Evolutionary conservation across 164 flowering plant genomes (phyloP), one percentile per base, ranked within the genome.

Genomic region (Pachysandra terminalis): DNA sequence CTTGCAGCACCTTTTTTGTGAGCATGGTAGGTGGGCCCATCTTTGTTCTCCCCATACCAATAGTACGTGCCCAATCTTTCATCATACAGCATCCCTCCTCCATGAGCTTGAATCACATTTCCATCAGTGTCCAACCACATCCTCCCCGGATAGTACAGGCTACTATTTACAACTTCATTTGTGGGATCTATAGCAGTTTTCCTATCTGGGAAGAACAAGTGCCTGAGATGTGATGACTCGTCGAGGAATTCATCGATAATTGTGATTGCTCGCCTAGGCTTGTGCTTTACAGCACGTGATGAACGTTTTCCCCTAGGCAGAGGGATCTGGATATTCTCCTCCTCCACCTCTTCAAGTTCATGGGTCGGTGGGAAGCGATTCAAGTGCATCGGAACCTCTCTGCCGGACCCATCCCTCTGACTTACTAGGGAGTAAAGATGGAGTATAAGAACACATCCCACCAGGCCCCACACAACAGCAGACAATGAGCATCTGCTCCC

Each of bases 1-100:
- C 99, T 83, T 59, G 99, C 98, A 37, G 97, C 81, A 66, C 86
- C 99, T 67, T 80, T 87, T 74, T 87, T 84, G 78, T 93, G 92
- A 70, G 93, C 89, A 79, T 79, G 95, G 77, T 88, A 93, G 54
- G 99, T 96, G 17, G 90, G 91, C 15, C 99, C 99, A 74, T 96
- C 95, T 79, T 96, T 96, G 72, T 88, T 91, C 74, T 96, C 99
- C 57, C 99, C 99, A 77, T 93, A 96, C 99, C 99, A 96, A 73
- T 88, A 96, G 78, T 88, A 96, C 15, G 80, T 90, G 61, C 71
- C 75, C 1, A 81, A 78, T 59, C 71, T 84, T 69, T 82, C 75
- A 72, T 82, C 96, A 76, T 86, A 84, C 37, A 96, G 56, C 70
- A 96, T 81, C 28, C 99, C 99, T 35, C 99, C 99, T 63, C 99